A percentile compares a stretch with the other conserved stretches of the same genome.
phyloP scores from a whole-genome alignment of 345 rosid species.

The Moringa oleifera region DNA sequence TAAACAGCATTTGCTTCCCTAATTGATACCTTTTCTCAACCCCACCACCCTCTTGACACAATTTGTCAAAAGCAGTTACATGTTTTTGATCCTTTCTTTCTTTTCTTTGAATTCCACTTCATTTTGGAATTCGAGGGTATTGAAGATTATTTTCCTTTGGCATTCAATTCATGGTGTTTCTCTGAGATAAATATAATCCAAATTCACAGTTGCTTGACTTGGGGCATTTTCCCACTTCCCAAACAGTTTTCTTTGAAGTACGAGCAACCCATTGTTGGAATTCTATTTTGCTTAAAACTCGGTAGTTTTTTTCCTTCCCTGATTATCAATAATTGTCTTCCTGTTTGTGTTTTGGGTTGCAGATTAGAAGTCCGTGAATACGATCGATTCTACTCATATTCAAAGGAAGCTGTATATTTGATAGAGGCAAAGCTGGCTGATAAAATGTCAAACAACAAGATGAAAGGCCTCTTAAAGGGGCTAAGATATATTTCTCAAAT shows the following conservation, averaged over 20 bases:
- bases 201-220: neutral
- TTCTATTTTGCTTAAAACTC: too few relatives aligned
- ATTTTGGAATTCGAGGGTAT: slow-evolving; percentile 2
- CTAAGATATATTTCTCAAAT: slow-evolving; percentile 73
- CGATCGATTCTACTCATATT: too few relatives aligned
- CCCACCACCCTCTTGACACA: slow-evolving; percentile 19
- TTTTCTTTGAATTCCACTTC: slow-evolving; percentile 14
- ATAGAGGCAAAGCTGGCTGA: neutral
- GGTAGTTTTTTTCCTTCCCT: too few relatives aligned
- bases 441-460: slow-evolving; percentile 51
- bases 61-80: slow-evolving; percentile 24
- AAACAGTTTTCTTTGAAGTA: neutral
- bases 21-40: slow-evolving; percentile 21
- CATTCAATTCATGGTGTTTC: too few relatives aligned
- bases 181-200: too few relatives aligned
- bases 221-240: neutral
- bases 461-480: slow-evolving; percentile 78
- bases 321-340: too few relatives aligned
- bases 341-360: too few relatives aligned
- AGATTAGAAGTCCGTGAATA: too few relatives aligned
- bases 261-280: too few relatives aligned
- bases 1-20: slow-evolving; percentile 17
- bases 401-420: neutral
- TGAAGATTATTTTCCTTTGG: neutral
- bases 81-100: slow-evolving; percentile 26